Conservation (phyloP, 2,329 filamentous ascomycete species). For the Neopestalotiopsis clavispora region DNA sequence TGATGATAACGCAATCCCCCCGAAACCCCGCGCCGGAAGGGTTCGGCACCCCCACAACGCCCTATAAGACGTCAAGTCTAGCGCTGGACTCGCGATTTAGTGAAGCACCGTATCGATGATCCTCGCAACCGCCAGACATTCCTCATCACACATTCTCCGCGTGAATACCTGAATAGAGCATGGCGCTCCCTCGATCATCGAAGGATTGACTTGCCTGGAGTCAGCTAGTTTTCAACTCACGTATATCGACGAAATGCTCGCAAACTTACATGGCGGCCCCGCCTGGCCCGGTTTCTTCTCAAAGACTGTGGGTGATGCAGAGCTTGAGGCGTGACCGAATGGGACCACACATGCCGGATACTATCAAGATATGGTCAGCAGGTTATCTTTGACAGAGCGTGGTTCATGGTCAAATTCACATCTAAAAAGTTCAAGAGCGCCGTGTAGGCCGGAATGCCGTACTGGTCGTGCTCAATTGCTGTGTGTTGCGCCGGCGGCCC, state of each 20-base stretch:
- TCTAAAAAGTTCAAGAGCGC: constrained; percentile 23
- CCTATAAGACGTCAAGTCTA: too few relatives aligned
- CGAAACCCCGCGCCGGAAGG: too few relatives aligned
- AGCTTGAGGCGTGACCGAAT: not conserved
- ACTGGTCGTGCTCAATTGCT: constrained; percentile 24
- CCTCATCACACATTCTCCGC: constrained; percentile 24
- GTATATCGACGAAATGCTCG: constrained; percentile 13
- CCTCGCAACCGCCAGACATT: constrained; percentile 23
- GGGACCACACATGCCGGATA: not conserved
- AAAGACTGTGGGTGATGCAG: not conserved
- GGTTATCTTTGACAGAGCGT: too few relatives aligned
- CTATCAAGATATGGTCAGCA: not conserved
- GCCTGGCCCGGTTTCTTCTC: constrained; percentile 9
- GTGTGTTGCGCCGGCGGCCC: constrained; percentile 22
- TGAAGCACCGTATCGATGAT: constrained; percentile 16
- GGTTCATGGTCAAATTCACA: not conserved
- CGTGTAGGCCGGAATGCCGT: constrained; percentile 23
- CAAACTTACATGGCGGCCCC: not conserved
- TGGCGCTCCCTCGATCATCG: constrained; percentile 20
- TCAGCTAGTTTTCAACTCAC: too few relatives aligned
- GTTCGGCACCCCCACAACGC: too few relatives aligned
- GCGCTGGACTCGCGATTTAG: too few relatives aligned
- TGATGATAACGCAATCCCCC: too few relatives aligned
- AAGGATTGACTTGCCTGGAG: not conserved
- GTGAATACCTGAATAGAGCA: constrained; percentile 23